Evolutionary conservation across 2,329 filamentous ascomycete genomes (phyloP), one percentile per base, ranked within the genome.

Genomic region (Pyrenochaeta sp.): DNA sequence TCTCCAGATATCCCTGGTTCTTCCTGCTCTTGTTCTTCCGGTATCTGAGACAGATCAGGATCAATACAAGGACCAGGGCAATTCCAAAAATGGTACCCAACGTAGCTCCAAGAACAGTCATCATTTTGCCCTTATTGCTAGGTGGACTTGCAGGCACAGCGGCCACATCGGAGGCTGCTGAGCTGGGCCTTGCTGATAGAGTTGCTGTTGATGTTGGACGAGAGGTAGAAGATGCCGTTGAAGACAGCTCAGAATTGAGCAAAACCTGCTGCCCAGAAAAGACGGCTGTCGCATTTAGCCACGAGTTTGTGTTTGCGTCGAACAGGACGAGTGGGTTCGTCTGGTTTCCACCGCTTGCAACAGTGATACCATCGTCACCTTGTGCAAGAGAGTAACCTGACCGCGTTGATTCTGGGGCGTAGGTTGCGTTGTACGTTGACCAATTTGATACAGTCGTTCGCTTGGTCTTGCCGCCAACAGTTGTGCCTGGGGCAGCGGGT

Each of bases 51-150:
- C 90, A 80, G 45, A 95, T 79, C 17, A 97, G 82, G n/a, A 92
- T 71, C 1, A 90, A 73, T 21, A 90, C 81, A n/a, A 96, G 79
- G 6, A 97, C 71, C 0, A 87, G 77, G 17, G 89, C 87, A 46
- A 92, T 79, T 15, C 90, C 92, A 46, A 90, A 84, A 18, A 97
- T 87, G n/a, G 88, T 87, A 11, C 93, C 92, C 1, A 98, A 82
- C 0, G 90, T 90, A 45, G 91, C 90, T 30, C 91, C 93, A 1
- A 97, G 82, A 23, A 97, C 89, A 7, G 86, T 78, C 48, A 82
- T 61, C 69, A 76, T 86, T 62, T 75, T 83, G 79, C 71, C 66
- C 60, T 82, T 76, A 58, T 72, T 75, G 53, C 72, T 72, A 27
- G 66, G 72, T 55, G 51, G 23, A 9, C 23, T 63, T 36, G 51